phyloP scores from a whole-genome alignment of 192 early-diverging fungal genomes.

The Backusella tuberculispora region DNA sequence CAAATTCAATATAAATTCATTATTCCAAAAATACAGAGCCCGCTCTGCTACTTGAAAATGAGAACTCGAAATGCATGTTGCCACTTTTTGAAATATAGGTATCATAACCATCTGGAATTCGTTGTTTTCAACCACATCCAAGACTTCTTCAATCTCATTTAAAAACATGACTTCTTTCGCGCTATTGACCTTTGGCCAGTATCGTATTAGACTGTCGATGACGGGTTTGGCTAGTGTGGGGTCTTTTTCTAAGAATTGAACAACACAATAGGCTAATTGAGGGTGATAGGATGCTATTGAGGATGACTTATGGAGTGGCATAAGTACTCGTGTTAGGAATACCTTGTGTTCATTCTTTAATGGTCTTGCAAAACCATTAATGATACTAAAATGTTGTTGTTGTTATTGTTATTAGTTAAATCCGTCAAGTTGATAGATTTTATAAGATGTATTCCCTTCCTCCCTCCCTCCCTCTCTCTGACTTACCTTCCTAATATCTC shows the following conservation, averaged over 20 bases:
- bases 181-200: conserved; percentile 99
- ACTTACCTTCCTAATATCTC: conserved; percentile 95
- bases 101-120: conserved; percentile 91
- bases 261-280: conserved; percentile 97
- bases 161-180: conserved; percentile 99
- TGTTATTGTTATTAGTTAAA: conserved; percentile 19
- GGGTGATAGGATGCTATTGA: conserved; percentile 95
- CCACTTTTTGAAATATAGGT: conserved; percentile 92
- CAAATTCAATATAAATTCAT: conserved; percentile 96
- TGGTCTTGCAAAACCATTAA: conserved; percentile 98
- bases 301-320: conserved; percentile 96
- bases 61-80: conserved; percentile 91
- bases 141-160: conserved; percentile 96
- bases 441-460: not conserved
- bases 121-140: conserved; percentile 92
- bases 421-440: not conserved
- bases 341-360: conserved; percentile 99
- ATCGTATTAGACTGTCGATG: conserved; percentile 85
- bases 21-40: conserved; percentile 98
- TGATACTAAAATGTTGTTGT: conserved; percentile 83
- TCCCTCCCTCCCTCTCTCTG: conserved; percentile 18
- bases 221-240: conserved; percentile 92
- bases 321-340: conserved; percentile 89
- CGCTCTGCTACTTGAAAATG: conserved; percentile 99
- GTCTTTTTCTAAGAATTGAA: conserved; percentile 99